Conservation (phyloP, 345 rosid genomes). For the Gossypium anomalum region DNA sequence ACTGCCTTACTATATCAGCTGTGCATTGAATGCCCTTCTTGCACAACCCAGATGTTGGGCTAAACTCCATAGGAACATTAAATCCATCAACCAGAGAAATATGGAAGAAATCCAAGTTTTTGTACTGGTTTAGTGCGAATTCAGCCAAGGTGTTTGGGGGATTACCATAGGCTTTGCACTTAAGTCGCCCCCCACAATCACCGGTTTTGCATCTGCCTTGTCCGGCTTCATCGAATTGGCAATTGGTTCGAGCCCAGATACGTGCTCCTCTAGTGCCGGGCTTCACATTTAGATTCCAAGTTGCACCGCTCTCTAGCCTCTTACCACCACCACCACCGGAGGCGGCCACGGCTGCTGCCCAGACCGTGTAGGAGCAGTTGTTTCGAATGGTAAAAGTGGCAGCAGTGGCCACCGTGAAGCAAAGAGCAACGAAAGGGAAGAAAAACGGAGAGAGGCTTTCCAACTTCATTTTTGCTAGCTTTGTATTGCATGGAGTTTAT, state of each 20-base stretch:
- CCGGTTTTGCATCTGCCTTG: conserved; percentile 7
- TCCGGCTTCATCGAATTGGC: conserved; percentile 10
- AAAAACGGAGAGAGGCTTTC: background rate
- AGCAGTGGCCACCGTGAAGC: conserved; percentile 19
- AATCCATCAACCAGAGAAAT: conserved; percentile 37
- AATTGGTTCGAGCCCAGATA: conserved; percentile 30
- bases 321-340: conserved; percentile 24
- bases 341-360: conserved; percentile 51
- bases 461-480: background rate
- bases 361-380: conserved; percentile 37
- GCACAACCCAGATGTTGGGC: conserved; percentile 21
- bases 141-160: conserved; percentile 32
- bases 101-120: conserved; percentile 27
- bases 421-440: background rate
- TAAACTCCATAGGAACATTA: conserved; percentile 37
- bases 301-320: conserved; percentile 13
- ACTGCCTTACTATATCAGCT: conserved; percentile 31
- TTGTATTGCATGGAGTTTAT: background rate
- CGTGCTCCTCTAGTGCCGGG: conserved; percentile 21
- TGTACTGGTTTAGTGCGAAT: conserved; percentile 17
- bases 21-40: conserved; percentile 27
- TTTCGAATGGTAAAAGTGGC: conserved; percentile 40
- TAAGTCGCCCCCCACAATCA: conserved; percentile 19
- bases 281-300: conserved; percentile 16
- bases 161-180: conserved; percentile 26